Conservation (phyloP, 352 stramenopile genomes). For the Phytopythium helicoides region DNA sequence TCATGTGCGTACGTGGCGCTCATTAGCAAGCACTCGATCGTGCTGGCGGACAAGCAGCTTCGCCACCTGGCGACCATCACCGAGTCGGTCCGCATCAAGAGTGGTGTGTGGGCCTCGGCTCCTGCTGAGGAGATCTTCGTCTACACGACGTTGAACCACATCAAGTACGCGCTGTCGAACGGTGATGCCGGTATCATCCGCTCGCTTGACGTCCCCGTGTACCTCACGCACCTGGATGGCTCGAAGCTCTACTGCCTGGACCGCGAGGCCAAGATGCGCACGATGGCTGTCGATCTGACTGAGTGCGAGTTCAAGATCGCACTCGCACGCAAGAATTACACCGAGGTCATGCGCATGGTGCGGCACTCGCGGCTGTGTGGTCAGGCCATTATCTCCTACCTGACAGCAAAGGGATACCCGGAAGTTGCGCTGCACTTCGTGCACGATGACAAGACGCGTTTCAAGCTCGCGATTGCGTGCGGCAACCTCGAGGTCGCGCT, state of each 20-base stretch:
- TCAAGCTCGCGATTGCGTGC: slow-evolving; percentile 98
- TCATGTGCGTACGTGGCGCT: slow-evolving; percentile 97
- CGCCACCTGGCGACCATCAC: slow-evolving; percentile 96
- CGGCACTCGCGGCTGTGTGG: slow-evolving; percentile 95
- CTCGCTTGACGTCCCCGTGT: slow-evolving; percentile 97
- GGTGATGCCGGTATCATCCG: slow-evolving; percentile 98
- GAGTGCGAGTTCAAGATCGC: slow-evolving; percentile 99
- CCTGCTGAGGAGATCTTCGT: slow-evolving; percentile 93
- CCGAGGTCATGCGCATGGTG: slow-evolving; percentile 99
- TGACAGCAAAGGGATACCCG: slow-evolving; percentile 99
- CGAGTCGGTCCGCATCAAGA: slow-evolving; percentile 97
- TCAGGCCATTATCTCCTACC: slow-evolving; percentile 98
- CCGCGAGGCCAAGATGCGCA: slow-evolving; percentile 95
- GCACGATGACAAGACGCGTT: slow-evolving; percentile 97
- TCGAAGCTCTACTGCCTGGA: slow-evolving; percentile 97
- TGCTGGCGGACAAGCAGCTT: slow-evolving; percentile 97
- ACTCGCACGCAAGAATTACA: slow-evolving; percentile 95
- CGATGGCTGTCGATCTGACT: slow-evolving; percentile 97
- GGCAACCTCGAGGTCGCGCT: slow-evolving; percentile 99
- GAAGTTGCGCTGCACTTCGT: slow-evolving; percentile 99
- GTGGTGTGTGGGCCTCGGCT: slow-evolving; percentile 90
- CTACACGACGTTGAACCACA: slow-evolving; percentile 97
- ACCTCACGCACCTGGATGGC: slow-evolving; percentile 94
- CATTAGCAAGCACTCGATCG: slow-evolving; percentile 97
- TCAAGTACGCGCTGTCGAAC: slow-evolving; percentile 92